These are phyloP conservation scores for Exophiala spinifera DNA, from an alignment of 2,329 filamentous ascomycete species.

Conservation along the genomic window DNA sequence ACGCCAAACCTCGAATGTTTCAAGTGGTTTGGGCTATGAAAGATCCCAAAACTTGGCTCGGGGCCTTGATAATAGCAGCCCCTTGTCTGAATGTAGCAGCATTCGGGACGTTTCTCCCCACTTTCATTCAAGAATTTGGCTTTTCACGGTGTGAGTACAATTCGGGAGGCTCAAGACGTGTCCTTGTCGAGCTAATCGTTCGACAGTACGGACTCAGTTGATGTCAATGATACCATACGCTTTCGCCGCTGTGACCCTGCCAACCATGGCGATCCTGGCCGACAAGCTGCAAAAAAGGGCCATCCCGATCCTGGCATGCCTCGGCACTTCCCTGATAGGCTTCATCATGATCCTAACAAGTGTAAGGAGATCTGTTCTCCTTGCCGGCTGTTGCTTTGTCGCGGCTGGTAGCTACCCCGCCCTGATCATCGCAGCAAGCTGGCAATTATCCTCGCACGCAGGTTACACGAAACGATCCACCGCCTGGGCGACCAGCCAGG, in stretches of 20 bases:
- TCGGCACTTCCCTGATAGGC: neutral
- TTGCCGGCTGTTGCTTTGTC: slow-evolving; percentile 8
- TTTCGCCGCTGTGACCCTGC: slow-evolving; percentile 3
- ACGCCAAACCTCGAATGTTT: neutral
- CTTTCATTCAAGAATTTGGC: slow-evolving; percentile 18
- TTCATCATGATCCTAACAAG: slow-evolving; percentile 9
- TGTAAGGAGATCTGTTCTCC: neutral
- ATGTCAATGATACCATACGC: slow-evolving; percentile 13
- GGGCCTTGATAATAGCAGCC: neutral
- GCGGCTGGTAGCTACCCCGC: slow-evolving; percentile 6
- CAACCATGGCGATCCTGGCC: neutral
- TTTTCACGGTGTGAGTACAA: slow-evolving; percentile 9
- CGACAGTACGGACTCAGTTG: slow-evolving; percentile 14
- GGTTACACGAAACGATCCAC: slow-evolving; percentile 16
- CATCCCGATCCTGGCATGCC: neutral
- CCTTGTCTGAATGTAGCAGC: slow-evolving; percentile 4
- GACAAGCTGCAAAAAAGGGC: slow-evolving; percentile 1
- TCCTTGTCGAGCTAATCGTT: neutral
- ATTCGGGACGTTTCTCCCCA: slow-evolving; percentile 14
- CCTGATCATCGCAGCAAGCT: slow-evolving; percentile 1
- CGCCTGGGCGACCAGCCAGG: slow-evolving; percentile 7
- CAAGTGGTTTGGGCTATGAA: slow-evolving; percentile 6
- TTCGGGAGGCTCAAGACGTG: no score
- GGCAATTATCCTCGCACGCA: slow-evolving; percentile 2
- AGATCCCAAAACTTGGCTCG: slow-evolving; percentile 10